phyloP scores from a whole-genome alignment of 495 filamentous ascomycete genomes.

The Aspergillus heteromorphus region DNA sequence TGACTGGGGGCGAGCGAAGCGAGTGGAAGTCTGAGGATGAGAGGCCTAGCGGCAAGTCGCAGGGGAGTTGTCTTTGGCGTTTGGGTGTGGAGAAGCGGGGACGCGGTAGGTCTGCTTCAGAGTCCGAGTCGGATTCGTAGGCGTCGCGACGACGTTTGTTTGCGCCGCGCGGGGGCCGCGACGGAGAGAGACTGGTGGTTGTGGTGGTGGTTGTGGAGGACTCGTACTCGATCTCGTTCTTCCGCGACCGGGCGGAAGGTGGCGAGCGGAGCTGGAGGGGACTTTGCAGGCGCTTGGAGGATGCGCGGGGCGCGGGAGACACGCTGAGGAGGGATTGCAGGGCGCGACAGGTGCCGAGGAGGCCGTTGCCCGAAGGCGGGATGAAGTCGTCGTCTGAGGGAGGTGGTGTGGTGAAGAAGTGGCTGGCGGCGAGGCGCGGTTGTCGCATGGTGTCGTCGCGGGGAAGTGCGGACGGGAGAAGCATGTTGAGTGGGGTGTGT shows the following conservation, averaged over 20 bases:
- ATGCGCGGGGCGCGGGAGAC: conserved; percentile 34
- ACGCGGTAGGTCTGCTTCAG: conserved; percentile 25
- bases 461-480: conserved; percentile 65
- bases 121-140: conserved; percentile 48
- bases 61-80: conserved; percentile 59
- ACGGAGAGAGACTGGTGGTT: conserved; percentile 34
- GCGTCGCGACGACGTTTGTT: conserved; percentile 59
- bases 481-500: conserved; percentile 47
- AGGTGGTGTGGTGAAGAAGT: conserved; percentile 59
- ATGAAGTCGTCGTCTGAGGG: conserved; percentile 46
- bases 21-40: conserved; percentile 59
- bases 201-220: conserved; percentile 3
- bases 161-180: conserved; percentile 39
- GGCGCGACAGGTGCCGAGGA: conserved; percentile 64
- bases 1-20: conserved; percentile 41
- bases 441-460: conserved; percentile 58
- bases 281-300: conserved; percentile 44
- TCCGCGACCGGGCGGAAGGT: conserved; percentile 43
- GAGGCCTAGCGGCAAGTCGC: conserved; percentile 62
- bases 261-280: conserved; percentile 46
- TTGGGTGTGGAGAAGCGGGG: conserved; percentile 59
- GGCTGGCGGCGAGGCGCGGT: conserved; percentile 49
- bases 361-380: conserved; percentile 47
- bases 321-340: conserved; percentile 61
- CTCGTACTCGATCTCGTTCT: conserved; percentile 9